A percentile compares a stretch with the other conserved stretches of the same genome.
phyloP scores from a whole-genome alignment of 805 yeast genomes.

The Myxozyma nipponensis region DNA sequence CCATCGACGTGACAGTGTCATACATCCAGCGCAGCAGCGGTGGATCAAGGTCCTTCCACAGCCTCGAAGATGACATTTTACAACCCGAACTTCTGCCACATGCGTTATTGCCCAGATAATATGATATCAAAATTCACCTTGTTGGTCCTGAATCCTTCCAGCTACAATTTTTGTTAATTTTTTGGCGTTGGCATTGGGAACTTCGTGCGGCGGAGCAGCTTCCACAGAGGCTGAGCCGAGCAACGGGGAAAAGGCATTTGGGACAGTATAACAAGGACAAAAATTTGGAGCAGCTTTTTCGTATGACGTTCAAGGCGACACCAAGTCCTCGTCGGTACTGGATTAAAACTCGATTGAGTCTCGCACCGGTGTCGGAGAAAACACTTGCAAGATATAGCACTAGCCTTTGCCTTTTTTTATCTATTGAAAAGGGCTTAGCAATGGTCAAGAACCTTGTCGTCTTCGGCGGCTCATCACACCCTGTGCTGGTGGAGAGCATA shows the following conservation, averaged over 20 bases:
- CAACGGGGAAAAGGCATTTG: neutral
- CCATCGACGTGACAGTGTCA: constrained; percentile 69
- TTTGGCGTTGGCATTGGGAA: neutral
- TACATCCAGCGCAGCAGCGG: constrained; percentile 64
- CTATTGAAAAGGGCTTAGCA: neutral
- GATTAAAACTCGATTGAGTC: too few relatives aligned
- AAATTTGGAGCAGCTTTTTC: neutral
- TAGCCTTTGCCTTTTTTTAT: too few relatives aligned
- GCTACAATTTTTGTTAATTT: too few relatives aligned
- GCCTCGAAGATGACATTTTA: constrained; percentile 41
- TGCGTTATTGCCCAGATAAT: too few relatives aligned
- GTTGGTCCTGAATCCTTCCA: too few relatives aligned
- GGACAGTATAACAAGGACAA: too few relatives aligned
- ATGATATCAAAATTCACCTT: too few relatives aligned
- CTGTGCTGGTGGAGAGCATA: constrained; percentile 66
- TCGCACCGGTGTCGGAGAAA: too few relatives aligned
- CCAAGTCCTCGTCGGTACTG: too few relatives aligned
- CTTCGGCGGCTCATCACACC: constrained; percentile 88
- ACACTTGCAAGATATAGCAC: too few relatives aligned
- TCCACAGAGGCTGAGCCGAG: neutral
- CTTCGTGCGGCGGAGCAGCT: neutral
- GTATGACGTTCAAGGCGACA: neutral
- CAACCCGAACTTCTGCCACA: neutral
- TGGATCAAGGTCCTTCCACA: constrained; percentile 57
- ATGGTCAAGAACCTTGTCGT: constrained; percentile 79